These are phyloP conservation scores for Moringa oleifera DNA, from an alignment of 345 rosid species.

Conservation along the genomic window DNA sequence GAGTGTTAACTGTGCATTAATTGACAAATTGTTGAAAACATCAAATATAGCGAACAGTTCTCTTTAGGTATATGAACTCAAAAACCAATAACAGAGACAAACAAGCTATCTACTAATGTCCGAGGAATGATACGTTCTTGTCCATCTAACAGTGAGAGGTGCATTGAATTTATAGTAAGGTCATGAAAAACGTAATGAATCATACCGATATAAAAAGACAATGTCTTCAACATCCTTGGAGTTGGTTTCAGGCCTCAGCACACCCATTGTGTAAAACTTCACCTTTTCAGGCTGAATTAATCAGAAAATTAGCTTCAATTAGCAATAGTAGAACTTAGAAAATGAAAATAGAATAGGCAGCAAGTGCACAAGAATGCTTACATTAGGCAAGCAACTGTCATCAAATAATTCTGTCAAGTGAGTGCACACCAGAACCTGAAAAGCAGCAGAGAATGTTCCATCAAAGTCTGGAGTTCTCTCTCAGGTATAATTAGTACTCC, in stretches of 20 bases:
- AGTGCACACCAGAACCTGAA: constrained; percentile 84
- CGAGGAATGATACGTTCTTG: background rate
- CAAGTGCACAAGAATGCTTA: constrained; percentile 24
- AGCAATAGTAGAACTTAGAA: background rate
- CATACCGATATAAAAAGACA: constrained; percentile 82
- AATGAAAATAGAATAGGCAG: constrained; percentile 6
- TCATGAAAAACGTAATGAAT: background rate
- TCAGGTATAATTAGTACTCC: background rate
- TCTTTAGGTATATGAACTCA: background rate
- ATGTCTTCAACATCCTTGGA: constrained; percentile 57
- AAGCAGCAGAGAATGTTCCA: background rate
- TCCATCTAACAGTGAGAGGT: no score
- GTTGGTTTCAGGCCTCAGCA: constrained; percentile 64
- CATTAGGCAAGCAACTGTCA: constrained; percentile 68
- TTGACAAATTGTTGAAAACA: background rate
- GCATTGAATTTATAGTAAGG: background rate
- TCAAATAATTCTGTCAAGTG: constrained; percentile 79
- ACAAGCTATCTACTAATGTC: background rate
- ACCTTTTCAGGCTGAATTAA: constrained; percentile 65
- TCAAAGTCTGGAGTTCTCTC: background rate
- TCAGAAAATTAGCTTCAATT: background rate
- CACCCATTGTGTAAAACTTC: constrained; percentile 86
- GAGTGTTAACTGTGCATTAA: background rate
- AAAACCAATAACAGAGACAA: background rate
- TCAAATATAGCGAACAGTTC: background rate